Conservation (phyloP, 768 basidiomycete species). For the Cystoderma amianthinum region DNA sequence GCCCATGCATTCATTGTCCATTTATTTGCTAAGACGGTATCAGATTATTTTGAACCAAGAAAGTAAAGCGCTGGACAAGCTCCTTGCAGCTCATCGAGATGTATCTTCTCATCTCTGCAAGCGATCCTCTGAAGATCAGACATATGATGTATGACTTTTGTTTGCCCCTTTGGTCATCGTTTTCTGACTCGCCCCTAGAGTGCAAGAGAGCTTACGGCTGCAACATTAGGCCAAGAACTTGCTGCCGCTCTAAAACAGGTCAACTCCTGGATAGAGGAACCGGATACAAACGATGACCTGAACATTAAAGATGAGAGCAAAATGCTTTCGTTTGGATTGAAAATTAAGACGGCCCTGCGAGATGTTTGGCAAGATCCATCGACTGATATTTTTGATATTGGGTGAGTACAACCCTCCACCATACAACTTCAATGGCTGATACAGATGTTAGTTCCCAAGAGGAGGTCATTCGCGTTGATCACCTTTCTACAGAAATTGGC, state of each 20-base stretch:
- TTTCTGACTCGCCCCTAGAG: conserved; percentile 40
- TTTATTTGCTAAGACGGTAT: background rate
- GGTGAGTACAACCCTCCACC: too few relatives aligned
- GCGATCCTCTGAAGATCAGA: conserved; percentile 71
- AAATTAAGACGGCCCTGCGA: conserved; percentile 56
- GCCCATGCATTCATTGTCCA: background rate
- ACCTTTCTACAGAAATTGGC: conserved; percentile 69
- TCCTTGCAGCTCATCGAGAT: conserved; percentile 58
- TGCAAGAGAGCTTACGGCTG: conserved; percentile 74
- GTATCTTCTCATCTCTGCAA: conserved; percentile 64
- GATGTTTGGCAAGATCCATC: conserved; percentile 68
- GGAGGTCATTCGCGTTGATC: conserved; percentile 62
- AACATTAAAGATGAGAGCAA: conserved; percentile 33
- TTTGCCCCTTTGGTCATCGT: conserved; percentile 3
- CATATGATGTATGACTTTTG: conserved; percentile 56
- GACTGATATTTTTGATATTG: conserved; percentile 75
- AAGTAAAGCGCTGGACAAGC: conserved; percentile 43
- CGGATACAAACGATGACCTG: conserved; percentile 36
- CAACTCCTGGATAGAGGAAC: conserved; percentile 39
- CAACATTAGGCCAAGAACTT: conserved; percentile 78
- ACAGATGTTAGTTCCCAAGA: conserved; percentile 69
- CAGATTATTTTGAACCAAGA: conserved; percentile 51
- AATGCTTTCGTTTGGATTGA: conserved; percentile 42
- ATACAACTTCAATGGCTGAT: too few relatives aligned
- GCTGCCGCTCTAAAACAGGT: conserved; percentile 61